Conservation (phyloP, 495 filamentous ascomycete species). For the Pseudevernia furfuracea region DNA sequence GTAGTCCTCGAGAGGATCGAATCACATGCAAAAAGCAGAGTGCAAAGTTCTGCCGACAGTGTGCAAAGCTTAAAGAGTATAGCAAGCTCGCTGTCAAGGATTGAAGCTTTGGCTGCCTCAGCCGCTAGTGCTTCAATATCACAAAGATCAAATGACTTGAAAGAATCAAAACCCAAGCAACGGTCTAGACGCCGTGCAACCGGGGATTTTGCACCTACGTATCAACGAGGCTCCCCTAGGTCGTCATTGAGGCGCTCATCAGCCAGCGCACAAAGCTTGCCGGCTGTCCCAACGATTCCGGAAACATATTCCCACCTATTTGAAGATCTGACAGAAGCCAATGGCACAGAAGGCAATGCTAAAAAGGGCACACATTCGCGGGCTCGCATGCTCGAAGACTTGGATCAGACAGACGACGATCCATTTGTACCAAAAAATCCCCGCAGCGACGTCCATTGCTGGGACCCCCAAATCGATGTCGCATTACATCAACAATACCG, state of each 20-base stretch:
- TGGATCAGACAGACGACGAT: background rate
- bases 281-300: background rate
- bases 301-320: background rate
- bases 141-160: background rate
- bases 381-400: background rate
- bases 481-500: slow-evolving; percentile 6
- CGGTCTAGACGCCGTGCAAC: slow-evolving; percentile 3
- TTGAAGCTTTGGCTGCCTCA: slow-evolving; percentile 14
- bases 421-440: background rate
- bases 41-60: slow-evolving; percentile 8
- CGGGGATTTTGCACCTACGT: background rate
- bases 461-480: background rate
- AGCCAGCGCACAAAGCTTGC: background rate
- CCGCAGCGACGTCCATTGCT: background rate
- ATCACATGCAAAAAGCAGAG: slow-evolving; percentile 6
- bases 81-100: slow-evolving; percentile 17
- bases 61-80: slow-evolving; percentile 15
- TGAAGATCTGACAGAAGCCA: background rate
- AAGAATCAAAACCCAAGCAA: background rate
- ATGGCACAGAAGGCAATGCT: background rate
- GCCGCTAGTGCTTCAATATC: background rate
- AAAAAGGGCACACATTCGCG: background rate
- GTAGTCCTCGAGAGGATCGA: slow-evolving; percentile 6
- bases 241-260: slow-evolving; percentile 4
- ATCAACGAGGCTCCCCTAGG: background rate